Evolutionary conservation across 805 yeast species (phyloP), one percentile per base, ranked within the genome.

Genomic region (Brettanomyces anomalus): DNA sequence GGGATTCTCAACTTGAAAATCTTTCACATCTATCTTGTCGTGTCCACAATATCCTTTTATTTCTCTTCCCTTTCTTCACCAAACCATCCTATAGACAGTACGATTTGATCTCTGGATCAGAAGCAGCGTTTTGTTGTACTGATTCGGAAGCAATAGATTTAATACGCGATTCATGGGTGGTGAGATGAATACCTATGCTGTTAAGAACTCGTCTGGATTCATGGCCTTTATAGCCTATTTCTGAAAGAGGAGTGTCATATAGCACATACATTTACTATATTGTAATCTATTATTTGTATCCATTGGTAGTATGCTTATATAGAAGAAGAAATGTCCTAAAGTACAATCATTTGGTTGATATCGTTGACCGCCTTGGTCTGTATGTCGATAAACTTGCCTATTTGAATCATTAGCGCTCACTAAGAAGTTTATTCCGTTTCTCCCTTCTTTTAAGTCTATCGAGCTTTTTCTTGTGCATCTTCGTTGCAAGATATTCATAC

Each of bases 371-470:
- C 14, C 14, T n/a, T 7, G 15, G 15, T 16, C 15, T 16, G 37
- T 35, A 19, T 21, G n/a, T 13, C 20, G 15, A 19, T 7, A 16
- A 35, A 35, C n/a, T n/a, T 35, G 21, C 14, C 40, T n/a, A 11
- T 11, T 24, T 7, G 28, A 24, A 24, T 7, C 6, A 24, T 51
- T 48, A 60, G 50, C 97, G 96, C 58, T 89, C 97, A 61, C 81
- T 87, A 60, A 89, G 78, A 56, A 88, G 69, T 67, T 90, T 90
- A 68, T 89, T 90, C 67, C 97, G 81, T 82, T 90, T 90, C 60
- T 90, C 98, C 58, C 83, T 80, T 69, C 83, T 81, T 67, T 84
- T 81, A 66, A 90, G 61, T 65, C 98, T 77, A 50, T 88, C 97
- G 34, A 88, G 85, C 69, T 79, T 84, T 79, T 88, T 89, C 36